A percentile compares a stretch with the other conserved stretches of the same genome.
Conservation (phyloP, 495 filamentous ascomycete genomes). For the Jackrogersella multiformis region DNA sequence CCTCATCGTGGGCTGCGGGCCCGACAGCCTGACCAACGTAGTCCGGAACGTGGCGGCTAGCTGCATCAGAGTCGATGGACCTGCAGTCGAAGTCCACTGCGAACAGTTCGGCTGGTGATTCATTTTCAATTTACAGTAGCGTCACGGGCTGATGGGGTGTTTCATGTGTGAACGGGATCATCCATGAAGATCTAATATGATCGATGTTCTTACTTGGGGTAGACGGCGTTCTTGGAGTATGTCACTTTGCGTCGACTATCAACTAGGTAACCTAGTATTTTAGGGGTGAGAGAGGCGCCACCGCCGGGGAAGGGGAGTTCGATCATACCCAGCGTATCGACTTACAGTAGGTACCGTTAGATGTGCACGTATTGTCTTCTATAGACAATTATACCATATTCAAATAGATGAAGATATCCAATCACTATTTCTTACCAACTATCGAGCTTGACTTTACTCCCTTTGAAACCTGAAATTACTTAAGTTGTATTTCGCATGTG, state of each 20-base stretch:
- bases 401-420: background rate
- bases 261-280: background rate
- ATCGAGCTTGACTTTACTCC: background rate
- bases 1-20: conserved; percentile 62
- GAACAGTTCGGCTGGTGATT: conserved; percentile 65
- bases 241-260: background rate
- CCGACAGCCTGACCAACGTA: conserved; percentile 56
- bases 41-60: conserved; percentile 61
- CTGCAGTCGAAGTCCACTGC: conserved; percentile 62
- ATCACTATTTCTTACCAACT: background rate
- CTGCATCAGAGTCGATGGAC: conserved; percentile 58
- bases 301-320: background rate
- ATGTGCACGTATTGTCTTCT: background rate
- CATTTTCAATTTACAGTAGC: background rate
- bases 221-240: conserved; percentile 12
- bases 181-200: conserved; percentile 2
- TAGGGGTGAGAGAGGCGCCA: background rate
- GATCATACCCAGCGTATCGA: background rate
- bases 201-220: background rate
- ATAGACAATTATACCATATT: background rate
- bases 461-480: too few species aligned
- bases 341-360: background rate
- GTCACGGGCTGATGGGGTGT: conserved; percentile 3
- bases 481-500: background rate
- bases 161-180: background rate